phyloP scores from a whole-genome alignment of 139 green algal genomes.

The Mychonastes homosphaera region DNA sequence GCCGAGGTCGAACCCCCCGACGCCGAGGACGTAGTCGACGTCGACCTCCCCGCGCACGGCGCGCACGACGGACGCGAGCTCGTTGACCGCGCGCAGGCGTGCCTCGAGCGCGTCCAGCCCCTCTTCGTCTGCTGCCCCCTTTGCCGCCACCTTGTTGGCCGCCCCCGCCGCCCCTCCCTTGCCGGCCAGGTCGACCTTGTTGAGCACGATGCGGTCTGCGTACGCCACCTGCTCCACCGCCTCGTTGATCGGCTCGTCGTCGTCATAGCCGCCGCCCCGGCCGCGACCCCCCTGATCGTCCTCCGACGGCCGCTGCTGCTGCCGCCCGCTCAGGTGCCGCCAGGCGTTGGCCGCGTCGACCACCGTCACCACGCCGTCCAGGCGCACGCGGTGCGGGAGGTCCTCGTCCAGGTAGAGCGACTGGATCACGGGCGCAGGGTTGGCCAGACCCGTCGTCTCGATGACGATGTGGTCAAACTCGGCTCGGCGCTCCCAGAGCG shows the following conservation, averaged over 20 bases:
- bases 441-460: constrained; percentile 89
- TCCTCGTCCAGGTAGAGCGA: constrained; percentile 78
- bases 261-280: no score
- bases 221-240: constrained; percentile 85
- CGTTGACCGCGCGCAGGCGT: constrained; percentile 75
- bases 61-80: constrained; percentile 31
- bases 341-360: constrained; percentile 50
- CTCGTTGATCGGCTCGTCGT: constrained; percentile 72
- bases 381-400: constrained; percentile 36
- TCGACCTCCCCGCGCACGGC: constrained; percentile 34
- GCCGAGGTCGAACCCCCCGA: constrained; percentile 90
- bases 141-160: not conserved
- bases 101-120: constrained; percentile 40
- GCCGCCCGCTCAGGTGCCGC: constrained; percentile 44
- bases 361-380: constrained; percentile 84
- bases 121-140: not conserved
- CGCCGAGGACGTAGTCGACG: constrained; percentile 82
- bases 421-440: constrained; percentile 85
- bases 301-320: constrained; percentile 32
- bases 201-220: constrained; percentile 89
- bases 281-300: not conserved
- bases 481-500: constrained; percentile 45
- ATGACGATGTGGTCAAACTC: constrained; percentile 91
- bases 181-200: constrained; percentile 84
- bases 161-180: not conserved